These are phyloP conservation scores for Colletotrichum trifolii DNA, from an alignment of 2,329 filamentous ascomycete genomes.

Conservation along the genomic window DNA sequence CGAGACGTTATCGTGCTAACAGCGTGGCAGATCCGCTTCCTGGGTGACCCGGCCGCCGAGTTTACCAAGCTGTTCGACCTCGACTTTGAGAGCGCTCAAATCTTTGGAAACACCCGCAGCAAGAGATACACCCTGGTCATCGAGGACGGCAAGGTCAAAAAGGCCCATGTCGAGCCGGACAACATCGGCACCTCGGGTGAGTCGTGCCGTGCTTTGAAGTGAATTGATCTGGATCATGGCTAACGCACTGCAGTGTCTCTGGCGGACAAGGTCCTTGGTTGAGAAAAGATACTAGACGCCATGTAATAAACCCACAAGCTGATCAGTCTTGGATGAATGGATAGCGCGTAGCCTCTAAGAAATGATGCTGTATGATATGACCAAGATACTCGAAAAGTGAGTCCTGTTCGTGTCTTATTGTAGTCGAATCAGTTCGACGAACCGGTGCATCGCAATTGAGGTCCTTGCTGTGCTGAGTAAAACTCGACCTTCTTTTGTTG, in stretches of 20 bases:
- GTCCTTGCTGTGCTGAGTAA: too few relatives aligned
- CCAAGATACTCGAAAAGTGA: too few relatives aligned
- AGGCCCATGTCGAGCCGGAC: slow-evolving; percentile 86
- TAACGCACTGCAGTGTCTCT: slow-evolving; percentile 54
- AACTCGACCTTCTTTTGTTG: too few relatives aligned
- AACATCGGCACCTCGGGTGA: slow-evolving; percentile 84
- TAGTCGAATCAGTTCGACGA: too few relatives aligned
- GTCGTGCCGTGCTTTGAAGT: slow-evolving; percentile 38
- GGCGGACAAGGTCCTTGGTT: slow-evolving; percentile 61
- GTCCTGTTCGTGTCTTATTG: too few relatives aligned
- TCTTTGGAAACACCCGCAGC: slow-evolving; percentile 85
- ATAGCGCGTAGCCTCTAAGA: not conserved
- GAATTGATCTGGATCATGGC: not conserved
- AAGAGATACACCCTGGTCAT: slow-evolving; percentile 90
- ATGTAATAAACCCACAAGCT: too few relatives aligned
- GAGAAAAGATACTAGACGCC: slow-evolving; percentile 10
- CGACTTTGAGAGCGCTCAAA: slow-evolving; percentile 79
- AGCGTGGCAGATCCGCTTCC: slow-evolving; percentile 81
- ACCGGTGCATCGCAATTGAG: too few relatives aligned
- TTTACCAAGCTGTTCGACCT: slow-evolving; percentile 89
- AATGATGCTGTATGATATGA: too few relatives aligned
- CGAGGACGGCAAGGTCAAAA: slow-evolving; percentile 86
- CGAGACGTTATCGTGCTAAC: slow-evolving; percentile 6
- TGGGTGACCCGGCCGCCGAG: slow-evolving; percentile 81
- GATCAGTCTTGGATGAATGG: not conserved